A percentile compares a stretch with the other conserved stretches of the same genome.
Evolutionary conservation across 1,284 basidiomycete genomes (phyloP).

Genomic region (Ustilago xerochloae): DNA sequence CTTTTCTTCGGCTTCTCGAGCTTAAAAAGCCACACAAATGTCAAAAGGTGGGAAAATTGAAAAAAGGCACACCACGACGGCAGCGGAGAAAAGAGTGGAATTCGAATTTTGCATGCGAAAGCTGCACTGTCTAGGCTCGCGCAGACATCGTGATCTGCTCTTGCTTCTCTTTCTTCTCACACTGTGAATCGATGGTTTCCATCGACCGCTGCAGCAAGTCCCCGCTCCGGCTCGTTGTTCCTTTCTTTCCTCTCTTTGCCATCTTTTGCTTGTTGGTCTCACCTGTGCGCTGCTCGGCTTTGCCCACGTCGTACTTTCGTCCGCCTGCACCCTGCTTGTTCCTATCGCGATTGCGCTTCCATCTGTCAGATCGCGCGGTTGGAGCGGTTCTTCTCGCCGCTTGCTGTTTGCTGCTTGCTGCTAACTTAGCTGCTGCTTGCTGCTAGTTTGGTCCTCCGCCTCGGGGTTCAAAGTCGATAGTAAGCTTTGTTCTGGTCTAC

Average conservation of each 20-base stretch:
- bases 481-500: background rate
- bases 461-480: conserved; percentile 16
- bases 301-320: conserved; percentile 15
- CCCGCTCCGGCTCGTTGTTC: conserved; percentile 12
- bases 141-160: background rate
- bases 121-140: conserved; percentile 6
- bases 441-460: conserved; percentile 26
- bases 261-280: background rate
- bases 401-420: too few species aligned
- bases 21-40: background rate
- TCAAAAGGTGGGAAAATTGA: background rate
- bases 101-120: conserved; percentile 20
- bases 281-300: conserved; percentile 10
- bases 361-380: conserved; percentile 25
- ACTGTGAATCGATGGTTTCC: background rate
- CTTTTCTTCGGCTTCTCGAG: background rate
- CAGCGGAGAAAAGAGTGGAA: conserved; percentile 1
- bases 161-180: background rate
- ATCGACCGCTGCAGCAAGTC: conserved; percentile 16
- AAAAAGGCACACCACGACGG: background rate
- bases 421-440: background rate
- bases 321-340: background rate
- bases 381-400: conserved; percentile 15
- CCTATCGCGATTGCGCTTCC: too few species aligned
- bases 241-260: background rate